A percentile compares a stretch with the other conserved stretches of the same genome.
These are phyloP conservation scores for Wilcoxina mikolae DNA, from an alignment of 495 filamentous ascomycete genomes.

Conservation along the genomic window DNA sequence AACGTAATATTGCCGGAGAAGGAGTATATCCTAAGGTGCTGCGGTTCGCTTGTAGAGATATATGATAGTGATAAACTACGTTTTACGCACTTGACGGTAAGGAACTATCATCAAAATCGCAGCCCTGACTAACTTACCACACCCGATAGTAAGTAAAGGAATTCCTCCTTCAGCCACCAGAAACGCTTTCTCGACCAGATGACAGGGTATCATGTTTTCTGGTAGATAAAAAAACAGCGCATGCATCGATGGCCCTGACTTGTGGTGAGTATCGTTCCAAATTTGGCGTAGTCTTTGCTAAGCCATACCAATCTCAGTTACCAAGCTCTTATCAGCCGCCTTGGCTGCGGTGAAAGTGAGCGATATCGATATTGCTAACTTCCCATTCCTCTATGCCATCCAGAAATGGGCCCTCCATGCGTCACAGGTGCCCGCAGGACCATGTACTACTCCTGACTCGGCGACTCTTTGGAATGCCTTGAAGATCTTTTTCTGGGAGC, in stretches of 20 bases:
- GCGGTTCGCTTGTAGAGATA: constrained; percentile 7
- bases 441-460: not conserved
- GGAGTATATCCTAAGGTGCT: not conserved
- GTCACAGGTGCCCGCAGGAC: not conserved
- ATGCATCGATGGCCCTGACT: constrained; percentile 1
- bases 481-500: not conserved
- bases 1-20: not conserved
- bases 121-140: too few species aligned
- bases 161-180: constrained; percentile 7
- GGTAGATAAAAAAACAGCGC: not conserved
- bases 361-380: not conserved
- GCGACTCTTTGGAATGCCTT: not conserved
- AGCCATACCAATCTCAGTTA: too few species aligned
- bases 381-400: not conserved
- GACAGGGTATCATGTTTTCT: not conserved
- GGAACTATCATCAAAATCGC: too few species aligned
- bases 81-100: constrained; percentile 7
- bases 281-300: not conserved
- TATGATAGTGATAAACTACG: constrained; percentile 2
- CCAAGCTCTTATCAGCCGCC: not conserved
- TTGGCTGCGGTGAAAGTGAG: too few species aligned
- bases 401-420: not conserved
- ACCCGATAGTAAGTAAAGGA: too few species aligned
- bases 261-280: not conserved
- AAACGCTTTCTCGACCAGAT: not conserved